Percentiles rank a stretch among this genome's conserved stretches.
Conservation (phyloP, 75 land plant genomes). For the Gnetum montanum region DNA sequence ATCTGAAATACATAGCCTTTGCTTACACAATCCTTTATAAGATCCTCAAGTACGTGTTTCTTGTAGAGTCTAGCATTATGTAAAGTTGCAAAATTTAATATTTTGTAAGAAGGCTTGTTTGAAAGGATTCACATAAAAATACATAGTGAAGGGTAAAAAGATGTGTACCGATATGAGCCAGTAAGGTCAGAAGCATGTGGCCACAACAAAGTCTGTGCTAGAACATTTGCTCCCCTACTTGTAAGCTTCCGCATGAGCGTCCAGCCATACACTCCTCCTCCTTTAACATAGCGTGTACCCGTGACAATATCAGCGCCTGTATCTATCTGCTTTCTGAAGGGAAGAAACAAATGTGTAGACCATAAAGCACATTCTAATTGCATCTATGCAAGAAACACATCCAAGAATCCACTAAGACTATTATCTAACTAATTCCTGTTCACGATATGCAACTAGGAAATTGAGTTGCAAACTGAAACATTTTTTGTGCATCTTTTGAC, state of each 20-base stretch:
- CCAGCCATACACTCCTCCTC: conserved; percentile 97
- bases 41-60: conserved; percentile 72
- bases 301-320: conserved; percentile 90
- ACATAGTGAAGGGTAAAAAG: too few species aligned
- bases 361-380: not conserved
- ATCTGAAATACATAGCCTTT: conserved; percentile 98
- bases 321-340: conserved; percentile 74
- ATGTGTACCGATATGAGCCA: conserved; percentile 81
- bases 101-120: too few species aligned
- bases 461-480: too few species aligned
- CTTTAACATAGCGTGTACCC: conserved; percentile 81
- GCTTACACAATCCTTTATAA: conserved; percentile 69
- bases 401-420: not conserved
- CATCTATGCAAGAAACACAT: conserved; percentile 3
- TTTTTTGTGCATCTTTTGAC: too few species aligned
- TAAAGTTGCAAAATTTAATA: too few species aligned
- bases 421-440: too few species aligned
- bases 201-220: conserved; percentile 93
- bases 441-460: too few species aligned
- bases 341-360: too few species aligned
- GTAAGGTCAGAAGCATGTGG: conserved; percentile 94
- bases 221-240: conserved; percentile 94
- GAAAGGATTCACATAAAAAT: too few species aligned
- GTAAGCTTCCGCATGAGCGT: conserved; percentile 88
- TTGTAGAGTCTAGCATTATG: conserved; percentile 85